These are phyloP conservation scores for Aspergillus coremiiformis DNA, from an alignment of 495 filamentous ascomycete genomes.

Conservation along the genomic window DNA sequence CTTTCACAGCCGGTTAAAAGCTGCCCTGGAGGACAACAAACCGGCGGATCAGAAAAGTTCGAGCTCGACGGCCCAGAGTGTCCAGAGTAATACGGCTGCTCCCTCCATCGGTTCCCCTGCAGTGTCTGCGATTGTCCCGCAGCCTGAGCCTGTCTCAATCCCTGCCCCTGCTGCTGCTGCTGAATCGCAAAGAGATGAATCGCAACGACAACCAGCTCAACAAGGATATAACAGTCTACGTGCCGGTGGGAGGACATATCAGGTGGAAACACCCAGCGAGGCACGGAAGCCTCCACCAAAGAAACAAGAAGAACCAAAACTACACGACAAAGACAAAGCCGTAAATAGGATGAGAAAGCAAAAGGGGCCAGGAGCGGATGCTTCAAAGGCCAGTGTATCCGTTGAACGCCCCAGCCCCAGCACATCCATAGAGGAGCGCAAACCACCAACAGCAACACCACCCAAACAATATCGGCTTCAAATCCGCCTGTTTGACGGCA, in stretches of 20 bases:
- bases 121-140: neutral
- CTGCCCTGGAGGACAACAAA: conserved; percentile 25
- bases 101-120: neutral
- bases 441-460: conserved; percentile 15
- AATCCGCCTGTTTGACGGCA: conserved; percentile 78
- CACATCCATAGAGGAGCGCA: conserved; percentile 10
- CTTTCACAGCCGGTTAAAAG: conserved; percentile 43
- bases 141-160: neutral
- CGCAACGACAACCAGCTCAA: neutral
- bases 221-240: conserved; percentile 4
- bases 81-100: neutral
- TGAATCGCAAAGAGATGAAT: neutral
- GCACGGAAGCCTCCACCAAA: conserved; percentile 3
- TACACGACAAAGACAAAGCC: neutral
- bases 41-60: neutral
- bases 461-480: conserved; percentile 56
- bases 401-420: neutral
- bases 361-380: neutral
- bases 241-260: neutral
- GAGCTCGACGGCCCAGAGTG: neutral
- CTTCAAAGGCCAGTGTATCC: neutral
- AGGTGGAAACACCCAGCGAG: neutral
- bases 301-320: neutral
- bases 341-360: neutral
- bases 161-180: conserved; percentile 9